phyloP scores from a whole-genome alignment of 306 rosid genomes.

The Purshia tridentata region DNA sequence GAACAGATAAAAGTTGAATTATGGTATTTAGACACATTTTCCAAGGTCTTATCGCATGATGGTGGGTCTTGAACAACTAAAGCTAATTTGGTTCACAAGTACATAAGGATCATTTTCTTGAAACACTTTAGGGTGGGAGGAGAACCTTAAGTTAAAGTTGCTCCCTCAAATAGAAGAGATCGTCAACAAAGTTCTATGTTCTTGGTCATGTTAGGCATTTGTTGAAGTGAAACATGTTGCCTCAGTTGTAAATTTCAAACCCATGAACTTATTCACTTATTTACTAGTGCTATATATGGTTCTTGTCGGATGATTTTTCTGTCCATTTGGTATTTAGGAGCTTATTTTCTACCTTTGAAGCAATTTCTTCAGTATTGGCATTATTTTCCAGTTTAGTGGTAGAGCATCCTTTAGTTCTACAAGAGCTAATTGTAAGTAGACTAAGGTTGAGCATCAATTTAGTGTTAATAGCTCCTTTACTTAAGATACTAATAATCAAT shows the following conservation, averaged over 20 bases:
- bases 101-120: slow-evolving; percentile 29
- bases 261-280: not conserved
- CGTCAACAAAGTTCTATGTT: slow-evolving; percentile 14
- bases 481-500: not conserved
- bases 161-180: slow-evolving; percentile 30
- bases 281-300: not conserved
- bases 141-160: slow-evolving; percentile 31
- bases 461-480: not conserved
- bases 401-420: slow-evolving; percentile 29
- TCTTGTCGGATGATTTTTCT: slow-evolving; percentile 29
- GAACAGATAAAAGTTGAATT: slow-evolving; percentile 41
- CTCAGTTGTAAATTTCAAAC: slow-evolving; percentile 21
- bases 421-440: slow-evolving; percentile 25
- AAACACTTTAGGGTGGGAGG: slow-evolving; percentile 41
- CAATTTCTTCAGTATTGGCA: slow-evolving; percentile 24
- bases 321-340: slow-evolving; percentile 25
- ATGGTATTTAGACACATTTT: slow-evolving; percentile 35
- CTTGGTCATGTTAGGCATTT: slow-evolving; percentile 34
- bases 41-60: slow-evolving; percentile 23
- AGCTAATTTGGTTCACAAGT: slow-evolving; percentile 34
- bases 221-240: slow-evolving; percentile 38
- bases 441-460: not conserved
- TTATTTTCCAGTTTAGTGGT: slow-evolving; percentile 30
- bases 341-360: slow-evolving; percentile 30
- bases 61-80: slow-evolving; percentile 20